Conservation (phyloP, 2,329 filamentous ascomycete genomes). For the Fonsecaea monophora region DNA sequence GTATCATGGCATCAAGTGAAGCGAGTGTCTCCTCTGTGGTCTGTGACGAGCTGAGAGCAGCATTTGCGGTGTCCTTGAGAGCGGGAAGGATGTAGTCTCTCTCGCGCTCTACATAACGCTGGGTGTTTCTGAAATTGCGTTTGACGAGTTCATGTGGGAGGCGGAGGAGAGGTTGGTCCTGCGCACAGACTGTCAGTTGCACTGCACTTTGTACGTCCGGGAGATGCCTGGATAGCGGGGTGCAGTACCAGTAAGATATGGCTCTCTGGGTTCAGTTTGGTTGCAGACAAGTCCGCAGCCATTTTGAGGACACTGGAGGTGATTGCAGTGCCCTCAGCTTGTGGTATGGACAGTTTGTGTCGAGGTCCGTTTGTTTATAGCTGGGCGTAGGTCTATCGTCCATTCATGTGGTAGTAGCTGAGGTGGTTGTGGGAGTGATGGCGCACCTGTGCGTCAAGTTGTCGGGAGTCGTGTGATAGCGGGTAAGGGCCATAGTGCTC, state of each 20-base stretch:
- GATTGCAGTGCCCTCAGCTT: background rate
- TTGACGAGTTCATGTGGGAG: conserved; percentile 91
- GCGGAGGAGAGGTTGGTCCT: conserved; percentile 94
- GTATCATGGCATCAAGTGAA: conserved; percentile 82
- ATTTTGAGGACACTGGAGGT: conserved; percentile 19
- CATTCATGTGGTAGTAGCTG: background rate
- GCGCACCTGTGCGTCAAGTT: background rate
- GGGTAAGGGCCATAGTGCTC: background rate
- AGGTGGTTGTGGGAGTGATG: background rate
- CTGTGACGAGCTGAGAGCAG: conserved; percentile 68
- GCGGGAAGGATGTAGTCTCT: conserved; percentile 55
- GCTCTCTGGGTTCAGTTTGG: conserved; percentile 58
- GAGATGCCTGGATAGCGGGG: conserved; percentile 4
- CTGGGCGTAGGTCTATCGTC: background rate
- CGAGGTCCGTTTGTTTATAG: background rate
- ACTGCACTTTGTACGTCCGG: conserved; percentile 3
- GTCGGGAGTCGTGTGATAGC: background rate
- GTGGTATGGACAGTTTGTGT: background rate
- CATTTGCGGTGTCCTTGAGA: conserved; percentile 63
- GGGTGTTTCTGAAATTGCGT: conserved; percentile 87
- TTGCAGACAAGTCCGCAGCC: conserved; percentile 44
- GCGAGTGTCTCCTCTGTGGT: conserved; percentile 75
- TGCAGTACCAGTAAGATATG: conserved; percentile 55
- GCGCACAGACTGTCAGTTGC: conserved; percentile 22
- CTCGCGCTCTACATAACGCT: conserved; percentile 56